These are phyloP conservation scores for Penicillium canescens DNA, from an alignment of 495 filamentous ascomycete species.

Conservation along the genomic window DNA sequence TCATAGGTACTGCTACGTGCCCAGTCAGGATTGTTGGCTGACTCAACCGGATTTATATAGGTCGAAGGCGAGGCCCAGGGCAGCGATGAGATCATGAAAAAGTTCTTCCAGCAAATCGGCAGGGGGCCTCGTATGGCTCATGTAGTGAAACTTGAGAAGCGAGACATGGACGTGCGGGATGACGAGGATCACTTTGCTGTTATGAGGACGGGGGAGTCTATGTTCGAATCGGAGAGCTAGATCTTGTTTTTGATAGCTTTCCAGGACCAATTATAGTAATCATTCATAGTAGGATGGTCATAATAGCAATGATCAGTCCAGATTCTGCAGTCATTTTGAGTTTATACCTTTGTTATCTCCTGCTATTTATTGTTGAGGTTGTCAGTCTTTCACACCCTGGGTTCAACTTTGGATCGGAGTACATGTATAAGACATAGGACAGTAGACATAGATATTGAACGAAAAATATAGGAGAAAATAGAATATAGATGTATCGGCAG, in stretches of 20 bases:
- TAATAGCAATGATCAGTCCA: too few species aligned
- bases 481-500: conserved; percentile 6
- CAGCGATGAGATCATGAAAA: conserved; percentile 57
- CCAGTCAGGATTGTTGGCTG: background rate
- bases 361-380: too few species aligned
- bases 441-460: too few species aligned
- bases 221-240: conserved; percentile 17
- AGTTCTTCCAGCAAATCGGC: conserved; percentile 74
- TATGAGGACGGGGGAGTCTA: conserved; percentile 33
- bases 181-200: conserved; percentile 66
- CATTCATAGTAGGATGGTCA: too few species aligned
- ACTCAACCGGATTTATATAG: conserved; percentile 35
- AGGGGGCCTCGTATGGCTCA: conserved; percentile 67
- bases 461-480: too few species aligned
- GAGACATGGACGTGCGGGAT: conserved; percentile 58
- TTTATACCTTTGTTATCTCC: too few species aligned
- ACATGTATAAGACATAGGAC: too few species aligned
- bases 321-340: too few species aligned
- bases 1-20: conserved; percentile 2
- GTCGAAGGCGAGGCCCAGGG: conserved; percentile 94
- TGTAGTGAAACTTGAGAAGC: conserved; percentile 72
- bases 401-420: too few species aligned
- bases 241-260: background rate
- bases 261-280: too few species aligned
- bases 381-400: too few species aligned